Base-by-base conservation (phyloP, 1,284 basidiomycete species). In the Dichomitus squalens region DNA sequence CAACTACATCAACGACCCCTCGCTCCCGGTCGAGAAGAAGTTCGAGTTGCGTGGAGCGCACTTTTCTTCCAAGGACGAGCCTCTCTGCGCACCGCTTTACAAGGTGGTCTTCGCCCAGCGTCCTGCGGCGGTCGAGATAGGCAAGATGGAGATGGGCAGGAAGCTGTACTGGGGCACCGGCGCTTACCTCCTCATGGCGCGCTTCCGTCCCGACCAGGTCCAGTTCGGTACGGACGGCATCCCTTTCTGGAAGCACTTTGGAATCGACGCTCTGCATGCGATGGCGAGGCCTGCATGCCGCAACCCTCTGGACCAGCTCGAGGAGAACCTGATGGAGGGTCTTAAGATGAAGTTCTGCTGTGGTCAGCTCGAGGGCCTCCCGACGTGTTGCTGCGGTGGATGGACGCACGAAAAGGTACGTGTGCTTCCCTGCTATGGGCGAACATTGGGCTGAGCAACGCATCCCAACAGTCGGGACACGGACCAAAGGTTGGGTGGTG, bases 211-310 rank as follows among this genome's bases (percentile, higher is more conserved):
- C 21, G 21, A 29, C 23, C 21, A 27, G 41, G 12, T 27, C 25
- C 5, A 21, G 39, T 23, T 41, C 36, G 21, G 20, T 1, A 20
- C 21, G 25, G 47, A 43, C 16, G 39, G 20, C 14, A 25, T 58
- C 8, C 39, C 51, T 18, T 58, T 49, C 56, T 53, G 51, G 56
- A 58, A 53, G 41, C 56, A 58, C 34, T 58, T 58, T 16, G 56
- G 51, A 2, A 58, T 58, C 40, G 47, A 31, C 33, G 34, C 12
- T 18, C 8, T 31, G 4, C 36, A 20, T 9, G 51, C 51, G 33
- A 7, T 7, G 20, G 56, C 56, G 36, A 7, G 1, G 16, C 44
- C 47, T 18, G 39, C 56, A 14, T 49, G 51, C 20, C 23, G 23
- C 23, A 29, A 18, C 21, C 38, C 51, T 1, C 40, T 38, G n/a